Conservation (phyloP, 1,284 basidiomycete genomes). For the Ceratobasidium sp. region DNA sequence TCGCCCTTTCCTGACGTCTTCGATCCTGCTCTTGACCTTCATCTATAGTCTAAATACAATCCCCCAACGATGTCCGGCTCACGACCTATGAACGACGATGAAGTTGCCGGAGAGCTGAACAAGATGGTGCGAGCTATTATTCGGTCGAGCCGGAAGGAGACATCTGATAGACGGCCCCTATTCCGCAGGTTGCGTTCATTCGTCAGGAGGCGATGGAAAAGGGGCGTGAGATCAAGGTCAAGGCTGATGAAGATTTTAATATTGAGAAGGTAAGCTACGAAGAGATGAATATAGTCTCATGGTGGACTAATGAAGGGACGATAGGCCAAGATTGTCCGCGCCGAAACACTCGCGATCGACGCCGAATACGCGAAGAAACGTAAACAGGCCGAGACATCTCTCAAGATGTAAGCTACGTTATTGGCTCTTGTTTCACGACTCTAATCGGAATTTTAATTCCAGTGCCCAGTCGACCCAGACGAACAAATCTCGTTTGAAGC, state of each 20-base stretch:
- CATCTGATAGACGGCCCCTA: neutral
- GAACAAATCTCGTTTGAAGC: constrained; percentile 93
- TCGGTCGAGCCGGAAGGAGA: constrained; percentile 13
- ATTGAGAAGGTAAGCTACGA: constrained; percentile 85
- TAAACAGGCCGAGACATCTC: constrained; percentile 91
- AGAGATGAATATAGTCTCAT: neutral
- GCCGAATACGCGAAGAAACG: constrained; percentile 93
- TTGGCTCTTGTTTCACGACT: neutral
- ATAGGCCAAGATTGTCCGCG: constrained; percentile 95
- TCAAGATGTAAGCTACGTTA: constrained; percentile 86
- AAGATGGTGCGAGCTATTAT: constrained; percentile 84
- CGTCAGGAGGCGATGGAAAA: constrained; percentile 97
- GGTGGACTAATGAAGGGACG: neutral
- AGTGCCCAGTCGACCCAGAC: constrained; percentile 97
- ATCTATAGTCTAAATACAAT: neutral
- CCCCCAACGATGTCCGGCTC: constrained; percentile 64
- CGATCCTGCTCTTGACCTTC: constrained; percentile 34
- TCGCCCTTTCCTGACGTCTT: constrained; percentile 34
- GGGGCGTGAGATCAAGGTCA: constrained; percentile 95
- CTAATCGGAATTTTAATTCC: constrained; percentile 29
- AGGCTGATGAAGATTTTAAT: constrained; percentile 97
- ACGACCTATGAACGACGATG: constrained; percentile 92
- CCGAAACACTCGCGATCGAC: constrained; percentile 93
- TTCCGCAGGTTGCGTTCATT: constrained; percentile 90
- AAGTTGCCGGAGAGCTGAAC: constrained; percentile 97